These are phyloP conservation scores for Boletus reticuloceps DNA, from an alignment of 768 basidiomycete genomes.

Conservation along the genomic window DNA sequence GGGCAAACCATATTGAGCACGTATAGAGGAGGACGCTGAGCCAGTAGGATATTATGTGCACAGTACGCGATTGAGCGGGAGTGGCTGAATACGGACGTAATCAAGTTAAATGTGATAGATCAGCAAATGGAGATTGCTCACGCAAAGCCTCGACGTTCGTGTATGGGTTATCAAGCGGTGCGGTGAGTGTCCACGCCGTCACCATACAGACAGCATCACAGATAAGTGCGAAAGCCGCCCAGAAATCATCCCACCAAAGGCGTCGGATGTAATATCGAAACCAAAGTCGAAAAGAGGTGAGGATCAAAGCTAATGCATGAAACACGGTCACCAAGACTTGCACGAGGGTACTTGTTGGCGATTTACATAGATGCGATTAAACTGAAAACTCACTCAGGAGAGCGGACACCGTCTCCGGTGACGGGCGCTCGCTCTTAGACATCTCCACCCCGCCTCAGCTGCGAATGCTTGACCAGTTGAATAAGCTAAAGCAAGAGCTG, in stretches of 20 bases:
- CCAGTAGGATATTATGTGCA: conserved; percentile 21
- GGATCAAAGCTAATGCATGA: conserved; percentile 14
- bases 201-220: conserved; percentile 11
- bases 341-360: background rate
- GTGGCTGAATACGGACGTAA: conserved; percentile 28
- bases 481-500: background rate
- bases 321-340: conserved; percentile 21
- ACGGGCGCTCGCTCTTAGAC: background rate
- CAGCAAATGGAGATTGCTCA: conserved; percentile 5
- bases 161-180: conserved; percentile 28
- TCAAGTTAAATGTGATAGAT: background rate
- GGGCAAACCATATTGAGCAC: conserved; percentile 27
- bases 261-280: conserved; percentile 20
- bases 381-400: conserved; percentile 16
- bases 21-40: conserved; percentile 19
- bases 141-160: conserved; percentile 4
- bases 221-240: conserved; percentile 17
- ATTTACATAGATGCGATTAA: background rate
- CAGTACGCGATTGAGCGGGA: conserved; percentile 10
- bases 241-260: conserved; percentile 32
- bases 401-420: conserved; percentile 14
- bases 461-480: background rate
- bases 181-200: conserved; percentile 10
- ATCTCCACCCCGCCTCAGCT: background rate
- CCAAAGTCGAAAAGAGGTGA: conserved; percentile 28